phyloP scores from a whole-genome alignment of 345 rosid species.

The Gossypium longicalyx region DNA sequence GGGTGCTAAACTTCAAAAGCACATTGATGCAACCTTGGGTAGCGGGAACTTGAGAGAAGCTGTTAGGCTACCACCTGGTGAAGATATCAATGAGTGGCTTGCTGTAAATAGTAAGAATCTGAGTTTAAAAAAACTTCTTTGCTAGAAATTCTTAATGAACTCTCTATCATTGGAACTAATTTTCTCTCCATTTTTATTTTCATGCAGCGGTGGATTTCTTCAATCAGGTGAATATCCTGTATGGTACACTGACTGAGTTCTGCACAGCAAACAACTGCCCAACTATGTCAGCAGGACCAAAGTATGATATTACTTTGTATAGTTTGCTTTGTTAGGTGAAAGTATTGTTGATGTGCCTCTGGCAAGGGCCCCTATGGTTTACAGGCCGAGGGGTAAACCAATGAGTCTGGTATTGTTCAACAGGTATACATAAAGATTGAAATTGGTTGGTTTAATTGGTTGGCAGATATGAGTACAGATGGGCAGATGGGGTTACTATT shows the following conservation, averaged over 20 bases:
- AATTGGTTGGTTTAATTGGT: neutral
- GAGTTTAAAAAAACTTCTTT: neutral
- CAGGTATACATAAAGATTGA: neutral
- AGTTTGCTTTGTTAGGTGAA: neutral
- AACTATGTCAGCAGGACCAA: slow-evolving; percentile 68
- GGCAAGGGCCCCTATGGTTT: too few relatives aligned
- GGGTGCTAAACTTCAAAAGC: slow-evolving; percentile 69
- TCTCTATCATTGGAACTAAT: neutral
- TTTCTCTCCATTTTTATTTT: neutral
- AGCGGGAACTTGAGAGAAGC: slow-evolving; percentile 77
- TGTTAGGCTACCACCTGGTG: slow-evolving; percentile 65
- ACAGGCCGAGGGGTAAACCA: too few relatives aligned
- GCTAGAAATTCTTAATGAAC: neutral
- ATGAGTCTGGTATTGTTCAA: too few relatives aligned
- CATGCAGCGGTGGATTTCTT: slow-evolving; percentile 69
- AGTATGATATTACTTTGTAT: slow-evolving; percentile 26
- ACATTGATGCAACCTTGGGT: slow-evolving; percentile 64
- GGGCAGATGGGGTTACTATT: slow-evolving; percentile 72
- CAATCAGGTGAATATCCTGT: slow-evolving; percentile 65
- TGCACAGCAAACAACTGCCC: slow-evolving; percentile 59
- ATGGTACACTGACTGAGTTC: slow-evolving; percentile 68
- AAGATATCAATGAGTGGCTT: slow-evolving; percentile 68
- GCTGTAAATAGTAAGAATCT: slow-evolving; percentile 58
- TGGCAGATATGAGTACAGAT: slow-evolving; percentile 61
- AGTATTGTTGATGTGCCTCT: too few relatives aligned